phyloP scores from a whole-genome alignment of 108 stramenopile genomes.

The Fistulifera pelliculosa region DNA sequence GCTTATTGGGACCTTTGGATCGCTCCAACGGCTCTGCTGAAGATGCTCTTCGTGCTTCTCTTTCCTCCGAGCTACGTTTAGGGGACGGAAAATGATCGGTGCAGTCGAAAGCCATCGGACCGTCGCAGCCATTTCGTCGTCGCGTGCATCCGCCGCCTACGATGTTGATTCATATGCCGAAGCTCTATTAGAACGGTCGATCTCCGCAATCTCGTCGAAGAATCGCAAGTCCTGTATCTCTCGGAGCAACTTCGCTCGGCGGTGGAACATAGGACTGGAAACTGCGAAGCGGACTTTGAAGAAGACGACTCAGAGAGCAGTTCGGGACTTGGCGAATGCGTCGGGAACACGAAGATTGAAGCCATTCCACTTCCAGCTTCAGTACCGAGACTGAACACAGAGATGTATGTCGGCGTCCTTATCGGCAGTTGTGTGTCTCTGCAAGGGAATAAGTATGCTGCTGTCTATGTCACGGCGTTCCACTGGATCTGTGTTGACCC shows the following conservation, averaged over 20 bases:
- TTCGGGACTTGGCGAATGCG: conserved; percentile 11
- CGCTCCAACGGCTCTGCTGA: no score
- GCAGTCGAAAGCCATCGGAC: no score
- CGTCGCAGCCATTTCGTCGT: no score
- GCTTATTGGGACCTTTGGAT: background rate
- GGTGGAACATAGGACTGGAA: conserved; percentile 20
- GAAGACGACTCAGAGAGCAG: conserved; percentile 19
- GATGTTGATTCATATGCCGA: background rate
- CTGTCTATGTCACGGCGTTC: conserved; percentile 14
- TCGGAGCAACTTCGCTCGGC: background rate
- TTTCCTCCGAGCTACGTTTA: no score
- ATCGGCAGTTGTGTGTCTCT: background rate
- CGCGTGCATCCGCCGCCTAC: no score
- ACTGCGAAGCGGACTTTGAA: conserved; percentile 15
- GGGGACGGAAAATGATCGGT: no score
- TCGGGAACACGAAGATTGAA: conserved; percentile 9
- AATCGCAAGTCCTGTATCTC: background rate
- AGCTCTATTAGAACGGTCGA: background rate
- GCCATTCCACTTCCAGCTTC: conserved; percentile 11
- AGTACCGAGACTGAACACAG: conserved; percentile 9
- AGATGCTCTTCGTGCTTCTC: no score
- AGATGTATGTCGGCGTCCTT: conserved; percentile 23
- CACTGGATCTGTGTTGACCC: conserved; percentile 15
- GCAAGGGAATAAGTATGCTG: conserved; percentile 15
- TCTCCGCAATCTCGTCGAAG: background rate